Conservation (phyloP, 2,329 filamentous ascomycete genomes). For the Hypoxylon sp. region DNA sequence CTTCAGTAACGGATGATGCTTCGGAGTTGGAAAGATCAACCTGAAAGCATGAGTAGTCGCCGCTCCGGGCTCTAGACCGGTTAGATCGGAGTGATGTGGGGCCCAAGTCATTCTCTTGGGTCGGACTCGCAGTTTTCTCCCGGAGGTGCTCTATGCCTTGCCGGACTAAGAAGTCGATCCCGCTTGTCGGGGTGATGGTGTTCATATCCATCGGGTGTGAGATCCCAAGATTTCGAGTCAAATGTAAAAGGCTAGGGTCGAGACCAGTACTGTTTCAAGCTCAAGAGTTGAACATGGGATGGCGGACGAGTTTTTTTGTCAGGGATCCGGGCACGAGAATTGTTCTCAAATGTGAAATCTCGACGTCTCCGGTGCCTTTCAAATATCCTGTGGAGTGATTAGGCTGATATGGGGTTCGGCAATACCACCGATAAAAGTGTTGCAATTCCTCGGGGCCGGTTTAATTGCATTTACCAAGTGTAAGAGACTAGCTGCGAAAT, state of each 20-base stretch:
- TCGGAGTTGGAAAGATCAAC: constrained; percentile 9
- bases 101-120: background rate
- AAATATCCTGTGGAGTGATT: background rate
- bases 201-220: constrained; percentile 14
- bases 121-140: constrained; percentile 26
- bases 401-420: background rate
- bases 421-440: background rate
- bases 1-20: background rate
- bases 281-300: background rate
- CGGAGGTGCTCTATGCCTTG: constrained; percentile 28
- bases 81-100: constrained; percentile 15
- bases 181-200: constrained; percentile 31
- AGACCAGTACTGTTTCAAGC: constrained; percentile 5
- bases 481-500: background rate
- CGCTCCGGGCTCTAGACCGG: constrained; percentile 23
- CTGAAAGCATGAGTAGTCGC: constrained; percentile 30
- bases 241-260: background rate
- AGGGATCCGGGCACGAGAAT: background rate
- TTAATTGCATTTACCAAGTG: background rate
- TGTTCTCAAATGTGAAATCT: background rate
- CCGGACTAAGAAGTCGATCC: constrained; percentile 30
- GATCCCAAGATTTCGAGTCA: background rate
- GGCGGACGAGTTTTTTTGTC: background rate
- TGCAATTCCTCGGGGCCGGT: background rate
- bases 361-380: background rate